A percentile compares a stretch with the other conserved stretches of the same genome.
Evolutionary conservation across 2,329 filamentous ascomycete genomes (phyloP).

Genomic region (Hymenoscyphus fraxineus): DNA sequence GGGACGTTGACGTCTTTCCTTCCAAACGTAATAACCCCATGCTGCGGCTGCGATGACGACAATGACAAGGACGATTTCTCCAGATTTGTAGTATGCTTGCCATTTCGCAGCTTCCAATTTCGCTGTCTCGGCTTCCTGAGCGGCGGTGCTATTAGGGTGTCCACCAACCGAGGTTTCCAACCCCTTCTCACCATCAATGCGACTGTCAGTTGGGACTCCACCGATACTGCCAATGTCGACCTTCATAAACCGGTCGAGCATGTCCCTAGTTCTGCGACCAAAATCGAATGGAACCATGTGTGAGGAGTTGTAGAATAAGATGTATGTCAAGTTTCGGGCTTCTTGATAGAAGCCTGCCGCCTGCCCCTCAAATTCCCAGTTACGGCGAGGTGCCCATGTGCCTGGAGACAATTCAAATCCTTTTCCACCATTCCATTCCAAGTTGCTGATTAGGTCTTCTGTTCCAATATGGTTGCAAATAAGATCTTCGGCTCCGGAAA

Average conservation of each 20-base stretch:
- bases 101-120: slow-evolving; percentile 64
- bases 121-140: slow-evolving; percentile 58
- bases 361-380: slow-evolving; percentile 92
- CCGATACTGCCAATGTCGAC: slow-evolving; percentile 90
- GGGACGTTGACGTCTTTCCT: slow-evolving; percentile 52
- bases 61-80: slow-evolving; percentile 65
- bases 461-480: slow-evolving; percentile 98
- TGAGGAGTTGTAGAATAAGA: slow-evolving; percentile 90
- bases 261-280: slow-evolving; percentile 80
- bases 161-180: slow-evolving; percentile 62
- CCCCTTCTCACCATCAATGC: slow-evolving; percentile 67
- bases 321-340: slow-evolving; percentile 91
- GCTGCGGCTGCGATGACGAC: slow-evolving; percentile 59
- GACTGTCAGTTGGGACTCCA: slow-evolving; percentile 62
- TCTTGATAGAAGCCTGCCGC: slow-evolving; percentile 89
- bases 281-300: slow-evolving; percentile 99
- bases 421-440: slow-evolving; percentile 87
- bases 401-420: slow-evolving; percentile 87
- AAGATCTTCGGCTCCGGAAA: slow-evolving; percentile 88
- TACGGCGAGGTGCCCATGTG: slow-evolving; percentile 83
- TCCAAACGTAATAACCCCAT: slow-evolving; percentile 65
- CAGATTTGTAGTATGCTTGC: slow-evolving; percentile 68
- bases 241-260: slow-evolving; percentile 94
- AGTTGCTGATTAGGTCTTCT: slow-evolving; percentile 81
- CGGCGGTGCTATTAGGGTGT: slow-evolving; percentile 63